Evolutionary conservation across 1,284 basidiomycete genomes (phyloP), one percentile per base, ranked within the genome.

Genomic region (Ustilago lituana): DNA sequence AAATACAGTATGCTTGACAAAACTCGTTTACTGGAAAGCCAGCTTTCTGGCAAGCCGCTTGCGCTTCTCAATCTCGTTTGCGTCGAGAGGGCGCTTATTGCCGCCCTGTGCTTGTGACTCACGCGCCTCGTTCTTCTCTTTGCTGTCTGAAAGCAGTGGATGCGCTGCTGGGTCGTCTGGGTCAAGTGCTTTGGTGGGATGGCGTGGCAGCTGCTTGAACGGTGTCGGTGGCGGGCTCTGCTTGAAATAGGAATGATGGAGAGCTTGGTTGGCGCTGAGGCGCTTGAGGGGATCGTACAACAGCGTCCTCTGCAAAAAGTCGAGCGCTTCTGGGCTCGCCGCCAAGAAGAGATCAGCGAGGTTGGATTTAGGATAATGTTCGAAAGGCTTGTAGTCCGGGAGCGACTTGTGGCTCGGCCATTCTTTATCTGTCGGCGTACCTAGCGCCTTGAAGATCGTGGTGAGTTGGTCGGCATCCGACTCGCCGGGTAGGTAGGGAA

Each of bases 401-500:
- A 81, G 62, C 26, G 69, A 75, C 90, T 89, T 51, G 90, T 90
- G 19, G 92, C 88, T 8, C 89, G 95, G 95, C 96, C 96, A 99
- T 23, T 98, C 94, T 49, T 92, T 89, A 77, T 98, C 94, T 0
- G 92, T 92, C 0, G 96, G 96, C 5, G 94, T 94, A 0, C 96
- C 96, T 17, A 98, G 86, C 0, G 95, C 95, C 36, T 91, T 89
- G 82, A 96, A 98, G 60, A 90, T 97, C 26, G 91, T 93, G 77
- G 93, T 94, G 23, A 99, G 84, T 82, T 98, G 96, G 79, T 97
- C 94, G 85, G 97, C 90, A 80, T 98, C 96, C 49, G 88, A 91
- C 74, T 98, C 94, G 11, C 93, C 94, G 1, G 93, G 89, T 27
- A 97, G 86, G 78, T 94, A 96, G 1, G 94, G 94, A 29, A 89